phyloP scores from a whole-genome alignment of 306 rosid genomes.

The Sicyos edulis region DNA sequence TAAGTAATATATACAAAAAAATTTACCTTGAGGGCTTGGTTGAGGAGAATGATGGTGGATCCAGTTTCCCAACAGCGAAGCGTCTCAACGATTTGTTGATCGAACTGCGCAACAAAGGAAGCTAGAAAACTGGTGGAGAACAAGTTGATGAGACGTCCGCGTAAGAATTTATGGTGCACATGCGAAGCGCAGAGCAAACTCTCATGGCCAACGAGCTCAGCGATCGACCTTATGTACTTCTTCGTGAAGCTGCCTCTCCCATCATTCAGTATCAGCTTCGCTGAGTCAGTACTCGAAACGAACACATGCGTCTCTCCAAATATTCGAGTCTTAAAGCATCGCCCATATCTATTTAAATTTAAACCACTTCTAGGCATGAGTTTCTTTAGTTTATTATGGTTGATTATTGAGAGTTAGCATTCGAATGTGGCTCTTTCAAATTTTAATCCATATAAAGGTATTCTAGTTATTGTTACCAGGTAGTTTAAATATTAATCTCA shows the following conservation, averaged over 20 bases:
- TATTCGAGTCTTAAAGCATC: slow-evolving; percentile 63
- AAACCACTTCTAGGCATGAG: not conserved
- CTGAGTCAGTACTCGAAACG: slow-evolving; percentile 54
- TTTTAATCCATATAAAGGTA: no score
- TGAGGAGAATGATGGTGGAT: slow-evolving; percentile 39
- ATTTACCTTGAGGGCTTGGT: slow-evolving; percentile 59
- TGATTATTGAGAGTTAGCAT: no score
- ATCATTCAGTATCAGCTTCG: slow-evolving; percentile 50
- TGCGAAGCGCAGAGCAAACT: slow-evolving; percentile 63
- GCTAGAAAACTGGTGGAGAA: slow-evolving; percentile 44
- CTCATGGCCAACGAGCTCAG: slow-evolving; percentile 48
- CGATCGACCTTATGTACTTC: slow-evolving; percentile 57
- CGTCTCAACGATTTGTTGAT: slow-evolving; percentile 38
- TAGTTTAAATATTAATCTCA: no score
- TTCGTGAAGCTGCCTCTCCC: slow-evolving; percentile 60
- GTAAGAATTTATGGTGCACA: slow-evolving; percentile 59
- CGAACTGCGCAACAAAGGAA: slow-evolving; percentile 42
- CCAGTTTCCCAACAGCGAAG: slow-evolving; percentile 44
- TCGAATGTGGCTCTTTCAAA: no score
- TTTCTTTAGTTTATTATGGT: no score
- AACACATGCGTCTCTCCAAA: slow-evolving; percentile 72
- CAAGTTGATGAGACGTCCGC: slow-evolving; percentile 37
- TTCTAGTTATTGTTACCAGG: no score
- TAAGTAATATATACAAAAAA: no score
- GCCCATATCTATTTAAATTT: slow-evolving; percentile 50